A percentile compares a stretch with the other conserved stretches of the same genome.
phyloP scores from a whole-genome alignment of 139 green algal genomes.

The Medakamo hakoo region DNA sequence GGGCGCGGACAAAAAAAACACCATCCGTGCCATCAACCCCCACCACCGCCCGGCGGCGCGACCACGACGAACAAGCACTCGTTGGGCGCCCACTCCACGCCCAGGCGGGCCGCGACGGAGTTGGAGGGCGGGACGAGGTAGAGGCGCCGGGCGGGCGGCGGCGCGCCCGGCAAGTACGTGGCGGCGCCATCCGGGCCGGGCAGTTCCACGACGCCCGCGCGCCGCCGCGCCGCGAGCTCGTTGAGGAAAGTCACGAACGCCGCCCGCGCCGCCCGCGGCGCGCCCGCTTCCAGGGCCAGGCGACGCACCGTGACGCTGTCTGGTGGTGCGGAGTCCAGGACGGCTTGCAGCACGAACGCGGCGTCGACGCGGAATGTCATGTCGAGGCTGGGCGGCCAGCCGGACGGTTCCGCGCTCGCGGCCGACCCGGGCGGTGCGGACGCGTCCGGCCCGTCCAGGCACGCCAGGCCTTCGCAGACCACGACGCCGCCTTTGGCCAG shows the following conservation, averaged over 20 bases:
- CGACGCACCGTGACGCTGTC: neutral
- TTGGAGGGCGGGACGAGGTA: neutral
- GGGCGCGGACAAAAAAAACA: neutral
- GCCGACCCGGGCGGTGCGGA: no score
- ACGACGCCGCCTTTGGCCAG: neutral
- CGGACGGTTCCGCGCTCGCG: neutral
- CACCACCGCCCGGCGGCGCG: no score
- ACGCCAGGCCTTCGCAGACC: neutral
- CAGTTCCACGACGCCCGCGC: neutral
- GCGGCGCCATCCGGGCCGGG: no score
- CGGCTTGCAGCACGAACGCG: neutral
- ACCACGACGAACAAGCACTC: neutral
- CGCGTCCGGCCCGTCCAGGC: no score
- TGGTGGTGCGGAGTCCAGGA: neutral
- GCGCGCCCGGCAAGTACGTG: neutral
- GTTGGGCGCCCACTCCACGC: neutral
- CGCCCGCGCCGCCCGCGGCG: no score
- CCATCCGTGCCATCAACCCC: neutral
- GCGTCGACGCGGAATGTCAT: neutral
- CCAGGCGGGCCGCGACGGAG: neutral
- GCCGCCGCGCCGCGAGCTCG: neutral
- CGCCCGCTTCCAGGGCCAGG: neutral
- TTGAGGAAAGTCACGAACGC: neutral
- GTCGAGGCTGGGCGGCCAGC: neutral
- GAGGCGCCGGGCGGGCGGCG: neutral